Percentiles rank a stretch among this genome's conserved stretches.
These are phyloP conservation scores for Pseudopyricularia javanii DNA, from an alignment of 2,329 filamentous ascomycete species.

Conservation along the genomic window DNA sequence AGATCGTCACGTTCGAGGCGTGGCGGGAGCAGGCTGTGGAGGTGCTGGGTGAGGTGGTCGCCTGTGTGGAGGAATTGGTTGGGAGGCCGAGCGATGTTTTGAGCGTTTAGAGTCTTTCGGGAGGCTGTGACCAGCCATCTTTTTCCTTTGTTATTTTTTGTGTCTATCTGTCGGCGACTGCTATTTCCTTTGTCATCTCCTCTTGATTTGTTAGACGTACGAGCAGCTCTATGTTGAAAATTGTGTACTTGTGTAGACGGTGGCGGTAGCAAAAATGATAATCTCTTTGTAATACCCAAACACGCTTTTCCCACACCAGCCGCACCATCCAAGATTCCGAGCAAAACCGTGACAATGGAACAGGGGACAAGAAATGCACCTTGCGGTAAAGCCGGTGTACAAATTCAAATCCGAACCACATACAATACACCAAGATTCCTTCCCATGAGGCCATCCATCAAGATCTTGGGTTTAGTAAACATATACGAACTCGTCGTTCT, in stretches of 20 bases:
- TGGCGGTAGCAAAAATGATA: too few species aligned
- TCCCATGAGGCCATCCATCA: not conserved
- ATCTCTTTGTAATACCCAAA: too few species aligned
- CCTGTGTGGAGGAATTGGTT: slow-evolving; percentile 26
- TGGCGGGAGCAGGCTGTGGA: slow-evolving; percentile 38
- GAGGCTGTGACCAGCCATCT: not conserved
- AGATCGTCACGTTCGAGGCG: slow-evolving; percentile 47
- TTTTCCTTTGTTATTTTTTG: not conserved
- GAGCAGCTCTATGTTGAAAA: not conserved
- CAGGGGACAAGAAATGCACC: too few species aligned
- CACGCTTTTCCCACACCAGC: too few species aligned
- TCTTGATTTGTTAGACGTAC: not conserved
- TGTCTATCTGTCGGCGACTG: not conserved
- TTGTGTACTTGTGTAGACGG: not conserved
- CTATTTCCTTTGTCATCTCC: not conserved
- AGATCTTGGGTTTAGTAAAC: slow-evolving; percentile 28
- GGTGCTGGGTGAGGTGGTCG: slow-evolving; percentile 36
- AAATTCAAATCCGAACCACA: too few species aligned
- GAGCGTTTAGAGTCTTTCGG: not conserved
- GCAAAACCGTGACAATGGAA: too few species aligned
- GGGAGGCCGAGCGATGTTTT: slow-evolving; percentile 15
- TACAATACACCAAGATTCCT: too few species aligned
- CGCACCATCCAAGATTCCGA: too few species aligned
- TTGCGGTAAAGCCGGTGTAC: too few species aligned
- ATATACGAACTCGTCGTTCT: slow-evolving; percentile 59